phyloP scores from a whole-genome alignment of 768 basidiomycete genomes.

The Hygrophorus russula region DNA sequence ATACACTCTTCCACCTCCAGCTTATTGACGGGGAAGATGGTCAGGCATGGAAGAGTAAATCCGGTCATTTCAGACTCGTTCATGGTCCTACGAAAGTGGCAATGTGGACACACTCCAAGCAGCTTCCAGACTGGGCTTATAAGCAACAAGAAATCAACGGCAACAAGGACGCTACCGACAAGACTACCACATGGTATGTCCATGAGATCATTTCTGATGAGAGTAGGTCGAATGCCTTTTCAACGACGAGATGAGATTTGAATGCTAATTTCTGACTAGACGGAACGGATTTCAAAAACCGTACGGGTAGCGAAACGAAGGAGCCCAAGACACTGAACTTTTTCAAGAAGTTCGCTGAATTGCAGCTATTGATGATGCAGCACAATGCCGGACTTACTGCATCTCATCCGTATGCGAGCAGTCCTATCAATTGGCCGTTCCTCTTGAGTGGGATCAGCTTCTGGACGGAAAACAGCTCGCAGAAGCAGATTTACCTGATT shows the following conservation, averaged over 20 bases:
- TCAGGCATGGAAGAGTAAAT: constrained; percentile 87
- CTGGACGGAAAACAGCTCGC: constrained; percentile 82
- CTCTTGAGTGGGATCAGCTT: constrained; percentile 92
- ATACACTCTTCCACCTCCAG: constrained; percentile 77
- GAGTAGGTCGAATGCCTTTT: constrained; percentile 31
- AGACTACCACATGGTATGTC: constrained; percentile 79
- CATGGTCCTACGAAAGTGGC: constrained; percentile 87
- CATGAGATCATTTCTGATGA: constrained; percentile 71
- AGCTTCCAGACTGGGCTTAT: constrained; percentile 93
- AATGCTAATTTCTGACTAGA: constrained; percentile 20
- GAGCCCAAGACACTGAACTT: constrained; percentile 79
- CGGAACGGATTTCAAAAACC: constrained; percentile 43
- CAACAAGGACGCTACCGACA: constrained; percentile 82
- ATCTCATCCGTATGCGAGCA: constrained; percentile 93
- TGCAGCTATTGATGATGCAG: constrained; percentile 92
- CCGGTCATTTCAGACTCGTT: constrained; percentile 82
- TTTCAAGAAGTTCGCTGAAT: constrained; percentile 88
- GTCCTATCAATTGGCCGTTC: constrained; percentile 99
- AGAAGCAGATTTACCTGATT: constrained; percentile 93
- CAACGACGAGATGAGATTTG: not conserved
- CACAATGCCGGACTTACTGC: constrained; percentile 98
- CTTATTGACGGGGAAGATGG: constrained; percentile 67
- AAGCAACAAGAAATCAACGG: constrained; percentile 98
- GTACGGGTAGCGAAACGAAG: constrained; percentile 44
- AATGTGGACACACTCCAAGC: constrained; percentile 83